Base-by-base conservation (phyloP, 192 early-diverging fungal genomes). In the Backusella australiensis region DNA sequence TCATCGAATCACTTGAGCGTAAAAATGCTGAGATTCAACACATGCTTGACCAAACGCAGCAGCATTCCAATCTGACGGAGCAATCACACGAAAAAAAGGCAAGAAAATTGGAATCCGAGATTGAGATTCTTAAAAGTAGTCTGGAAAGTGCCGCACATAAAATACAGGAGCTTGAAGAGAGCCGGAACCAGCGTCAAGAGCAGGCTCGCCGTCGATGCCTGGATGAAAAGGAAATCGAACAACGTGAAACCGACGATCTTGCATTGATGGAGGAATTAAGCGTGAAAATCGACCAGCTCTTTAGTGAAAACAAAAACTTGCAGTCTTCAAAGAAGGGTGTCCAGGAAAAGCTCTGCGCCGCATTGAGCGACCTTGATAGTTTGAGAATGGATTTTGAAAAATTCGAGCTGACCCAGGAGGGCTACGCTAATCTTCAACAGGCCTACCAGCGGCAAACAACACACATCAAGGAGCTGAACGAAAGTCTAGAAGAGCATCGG, bases 401-500 rank as follows among this genome's bases (percentile, higher is more conserved):
- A 7, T 75, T 75, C 32, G 59, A 75, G 9, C n/a, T 75, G 11
- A 75, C 56, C 23, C 63, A 83, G 32, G 56, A 75, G 35, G 78
- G 79, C 19, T 84, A 82, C 44, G 44, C 68, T 8, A 67, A 35
- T 26, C 52, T 86, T 34, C 75, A 81, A 41, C 23, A 78, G 38
- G 73, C 68, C 12, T 77, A 82, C 46, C 68, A 78, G 5, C 42
- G 77, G 59, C 82, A 84, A 67, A 66, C 72, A 34, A 49, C 65
- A 23, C 78, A 78, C 49, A 80, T 84, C 39, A 29, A 66, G 15
- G 74, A 86, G 63, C 49, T 86, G 0, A 81, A 72, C 23, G 75
- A 78, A 29, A 59, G 39, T 1, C 29, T 86, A 26, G 83, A 86
- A 73, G 85, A 86, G 21, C 83, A 86, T 32, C 80, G 83, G 14